These are phyloP conservation scores for Madurella mycetomatis DNA, from an alignment of 2,329 filamentous ascomycete genomes.

Conservation along the genomic window DNA sequence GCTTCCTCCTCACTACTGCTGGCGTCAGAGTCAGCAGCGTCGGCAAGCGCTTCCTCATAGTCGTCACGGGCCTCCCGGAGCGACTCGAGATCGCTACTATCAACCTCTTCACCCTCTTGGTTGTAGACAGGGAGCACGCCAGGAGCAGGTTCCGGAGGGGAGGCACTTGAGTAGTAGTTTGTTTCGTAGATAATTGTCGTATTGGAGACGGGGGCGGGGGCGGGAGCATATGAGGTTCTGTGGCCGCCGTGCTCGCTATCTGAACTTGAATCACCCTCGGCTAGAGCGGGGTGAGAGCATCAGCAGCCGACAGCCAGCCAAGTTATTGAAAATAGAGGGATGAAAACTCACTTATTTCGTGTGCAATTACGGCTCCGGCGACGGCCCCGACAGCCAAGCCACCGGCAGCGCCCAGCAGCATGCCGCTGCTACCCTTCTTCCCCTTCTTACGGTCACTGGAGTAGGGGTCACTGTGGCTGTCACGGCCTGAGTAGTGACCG, in stretches of 20 bases:
- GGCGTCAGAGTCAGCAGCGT: slow-evolving; percentile 18
- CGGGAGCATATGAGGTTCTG: background rate
- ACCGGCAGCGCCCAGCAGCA: slow-evolving; percentile 52
- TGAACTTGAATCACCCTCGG: slow-evolving; percentile 20
- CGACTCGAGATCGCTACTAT: slow-evolving; percentile 40
- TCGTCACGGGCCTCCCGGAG: slow-evolving; percentile 46
- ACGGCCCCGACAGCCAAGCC: slow-evolving; percentile 53
- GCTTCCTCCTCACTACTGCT: slow-evolving; percentile 26
- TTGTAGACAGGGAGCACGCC: slow-evolving; percentile 27
- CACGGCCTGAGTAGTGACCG: slow-evolving; percentile 3
- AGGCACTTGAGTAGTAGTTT: slow-evolving; percentile 19
- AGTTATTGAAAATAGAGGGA: background rate
- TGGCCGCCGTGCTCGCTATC: slow-evolving; percentile 12
- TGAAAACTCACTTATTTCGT: slow-evolving; percentile 48
- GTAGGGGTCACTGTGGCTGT: background rate
- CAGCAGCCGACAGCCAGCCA: background rate
- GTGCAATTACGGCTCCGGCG: slow-evolving; percentile 53
- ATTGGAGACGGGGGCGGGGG: slow-evolving; percentile 5
- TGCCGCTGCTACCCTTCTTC: slow-evolving; percentile 43
- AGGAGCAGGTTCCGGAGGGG: slow-evolving; percentile 5
- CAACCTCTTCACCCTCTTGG: slow-evolving; percentile 35
- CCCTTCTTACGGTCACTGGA: slow-evolving; percentile 30
- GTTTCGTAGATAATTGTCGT: slow-evolving; percentile 15
- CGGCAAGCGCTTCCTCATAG: slow-evolving; percentile 31
- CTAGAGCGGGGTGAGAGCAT: background rate